Evolutionary conservation across 192 early-diverging fungal species (phyloP).

Genomic region (Coemansia guatemalensis): DNA sequence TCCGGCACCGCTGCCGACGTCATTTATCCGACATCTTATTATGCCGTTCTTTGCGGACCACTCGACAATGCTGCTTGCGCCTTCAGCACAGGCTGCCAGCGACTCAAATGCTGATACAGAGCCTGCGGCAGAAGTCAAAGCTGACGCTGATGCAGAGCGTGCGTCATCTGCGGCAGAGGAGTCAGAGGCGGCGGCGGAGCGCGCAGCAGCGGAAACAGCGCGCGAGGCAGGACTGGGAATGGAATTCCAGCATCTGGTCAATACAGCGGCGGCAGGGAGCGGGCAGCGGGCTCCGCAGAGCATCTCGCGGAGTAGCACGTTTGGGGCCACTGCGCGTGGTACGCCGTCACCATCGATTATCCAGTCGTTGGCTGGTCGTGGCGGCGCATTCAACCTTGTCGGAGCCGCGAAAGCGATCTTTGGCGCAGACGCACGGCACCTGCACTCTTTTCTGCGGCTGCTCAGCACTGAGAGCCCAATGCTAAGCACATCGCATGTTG

Average conservation of each 20-base stretch:
- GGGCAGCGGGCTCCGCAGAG: conserved; percentile 18
- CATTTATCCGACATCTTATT: conserved; percentile 53
- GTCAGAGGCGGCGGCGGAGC: conserved; percentile 10
- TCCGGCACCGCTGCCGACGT: conserved; percentile 60
- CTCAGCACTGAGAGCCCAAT: conserved; percentile 52
- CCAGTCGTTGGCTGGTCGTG: conserved; percentile 40
- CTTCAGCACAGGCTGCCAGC: conserved; percentile 1
- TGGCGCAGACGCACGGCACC: conserved; percentile 40
- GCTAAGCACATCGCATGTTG: conserved; percentile 26
- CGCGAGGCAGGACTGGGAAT: conserved; percentile 30
- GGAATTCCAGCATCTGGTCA: conserved; percentile 43
- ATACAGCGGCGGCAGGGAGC: conserved; percentile 23
- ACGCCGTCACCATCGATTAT: conserved; percentile 54
- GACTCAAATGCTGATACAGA: neutral
- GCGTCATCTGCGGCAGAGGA: conserved; percentile 1
- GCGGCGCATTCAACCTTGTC: conserved; percentile 20
- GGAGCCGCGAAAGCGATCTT: conserved; percentile 45
- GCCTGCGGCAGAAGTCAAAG: conserved; percentile 1
- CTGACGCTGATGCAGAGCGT: neutral
- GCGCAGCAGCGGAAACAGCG: conserved; percentile 13
- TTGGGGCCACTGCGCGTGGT: conserved; percentile 50
- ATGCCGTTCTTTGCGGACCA: conserved; percentile 49
- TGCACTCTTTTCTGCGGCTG: conserved; percentile 48
- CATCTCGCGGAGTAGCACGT: conserved; percentile 46
- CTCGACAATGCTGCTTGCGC: conserved; percentile 17